Base-by-base conservation (phyloP, 192 early-diverging fungal genomes). In the Obelidium mucronatum region DNA sequence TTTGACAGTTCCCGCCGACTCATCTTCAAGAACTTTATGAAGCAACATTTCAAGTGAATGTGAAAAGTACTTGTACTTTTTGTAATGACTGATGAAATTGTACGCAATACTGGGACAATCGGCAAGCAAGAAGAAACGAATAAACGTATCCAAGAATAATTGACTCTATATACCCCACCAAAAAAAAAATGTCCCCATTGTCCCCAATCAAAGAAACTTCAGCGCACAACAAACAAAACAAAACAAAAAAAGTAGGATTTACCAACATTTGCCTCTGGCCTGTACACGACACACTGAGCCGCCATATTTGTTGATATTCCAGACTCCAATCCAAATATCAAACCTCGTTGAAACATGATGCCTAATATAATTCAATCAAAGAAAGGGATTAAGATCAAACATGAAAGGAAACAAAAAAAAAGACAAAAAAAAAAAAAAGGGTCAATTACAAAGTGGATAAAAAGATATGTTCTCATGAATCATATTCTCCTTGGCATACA, bases 31-130 rank as follows among this genome's bases (percentile, higher is more conserved):
- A 1, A 93, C 92, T 17, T 90, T 88, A 79, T 98, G 97, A 30
- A 98, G 78, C 36, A 99, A 80, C 26, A 98, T 90, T 80, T 99
- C 98, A 36, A 99, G 84, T 31, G 93, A 91, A 81, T 99, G 98
- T 13, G 90, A 82, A 80, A 98, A 98, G 75, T 98, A 99, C 48
- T 87, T 84, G 40, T 94, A 83, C 28, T 91, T 83, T 74, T 91
- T 86, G 71, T 92, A 99, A 44, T 85, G 64, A 36, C 77, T 74
- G 13, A 90, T 91, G 87, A 96, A 93, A 40, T 79, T 76, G 22
- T 90, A 81, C 5, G 94, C 92, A 40, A 90, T 87, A 68, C 84
- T 83, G 60, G 90, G 81, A 26, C 83, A 64, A 40, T 85, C 87
- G n/a, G 69, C 68, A 1, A 75, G 77, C 51, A 95, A 71, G 52